Conservation (phyloP, 2,329 filamentous ascomycete genomes). For the Colletotrichum sp. region DNA sequence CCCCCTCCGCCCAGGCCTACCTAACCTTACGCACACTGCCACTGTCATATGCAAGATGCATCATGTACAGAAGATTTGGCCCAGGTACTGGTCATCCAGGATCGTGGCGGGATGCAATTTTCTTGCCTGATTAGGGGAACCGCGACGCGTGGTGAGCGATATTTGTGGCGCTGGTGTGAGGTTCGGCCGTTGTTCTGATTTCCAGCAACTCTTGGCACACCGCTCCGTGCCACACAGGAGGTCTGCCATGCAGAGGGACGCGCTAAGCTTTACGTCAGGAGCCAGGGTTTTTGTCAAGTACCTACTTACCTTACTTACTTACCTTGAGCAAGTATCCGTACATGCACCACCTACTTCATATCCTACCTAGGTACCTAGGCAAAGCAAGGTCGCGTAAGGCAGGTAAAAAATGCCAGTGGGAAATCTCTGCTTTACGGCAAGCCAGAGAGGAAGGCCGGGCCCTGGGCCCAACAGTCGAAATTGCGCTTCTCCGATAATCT, state of each 20-base stretch:
- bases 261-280: constrained; percentile 3
- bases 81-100: not conserved
- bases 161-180: not conserved
- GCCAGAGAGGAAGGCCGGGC: not conserved
- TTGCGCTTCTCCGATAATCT: not conserved
- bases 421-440: not conserved
- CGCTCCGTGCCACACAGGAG: not conserved
- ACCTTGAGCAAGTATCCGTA: not conserved
- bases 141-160: constrained; percentile 1
- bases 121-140: not conserved
- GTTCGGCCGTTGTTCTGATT: constrained; percentile 2
- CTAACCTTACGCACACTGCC: not conserved
- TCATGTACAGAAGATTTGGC: not conserved
- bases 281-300: not conserved
- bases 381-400: not conserved
- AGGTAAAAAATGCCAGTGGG: not conserved
- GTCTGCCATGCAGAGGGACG: not conserved
- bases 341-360: not conserved
- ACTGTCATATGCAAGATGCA: not conserved
- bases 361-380: not conserved
- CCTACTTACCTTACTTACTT: not conserved
- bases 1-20: too few species aligned
- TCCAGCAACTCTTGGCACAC: constrained; percentile 8
- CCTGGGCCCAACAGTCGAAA: not conserved
- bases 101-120: not conserved